A percentile compares a stretch with the other conserved stretches of the same genome.
Evolutionary conservation across 2,329 filamentous ascomycete species (phyloP).

Genomic region (Fusarium palustre): DNA sequence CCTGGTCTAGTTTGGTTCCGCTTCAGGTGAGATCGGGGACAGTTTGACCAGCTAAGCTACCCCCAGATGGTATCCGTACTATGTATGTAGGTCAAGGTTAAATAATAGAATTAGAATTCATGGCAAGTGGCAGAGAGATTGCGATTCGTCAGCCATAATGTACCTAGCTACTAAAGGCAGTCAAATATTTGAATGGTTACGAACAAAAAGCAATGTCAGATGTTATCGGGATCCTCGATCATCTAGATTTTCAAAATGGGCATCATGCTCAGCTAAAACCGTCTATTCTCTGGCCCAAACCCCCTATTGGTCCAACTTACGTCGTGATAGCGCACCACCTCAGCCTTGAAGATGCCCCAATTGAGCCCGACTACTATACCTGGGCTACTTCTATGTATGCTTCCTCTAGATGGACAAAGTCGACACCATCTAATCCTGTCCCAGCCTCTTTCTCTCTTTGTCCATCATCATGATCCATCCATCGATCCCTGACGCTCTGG

Average conservation of each 20-base stretch:
- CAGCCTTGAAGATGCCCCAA: conserved; percentile 38
- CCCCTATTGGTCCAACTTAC: conserved; percentile 14
- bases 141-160: conserved; percentile 4
- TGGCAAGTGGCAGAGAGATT: conserved; percentile 26
- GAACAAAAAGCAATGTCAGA: not conserved
- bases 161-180: too few species aligned
- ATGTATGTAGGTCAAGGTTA: conserved; percentile 42
- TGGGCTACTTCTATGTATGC: not conserved
- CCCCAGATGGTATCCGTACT: conserved; percentile 35
- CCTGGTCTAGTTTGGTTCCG: conserved; percentile 42
- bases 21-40: conserved; percentile 47
- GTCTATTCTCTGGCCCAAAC: conserved; percentile 13
- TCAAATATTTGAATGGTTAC: not conserved
- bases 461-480: conserved; percentile 1
- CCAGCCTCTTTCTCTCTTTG: conserved; percentile 9
- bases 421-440: conserved; percentile 27
- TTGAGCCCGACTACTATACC: too few species aligned
- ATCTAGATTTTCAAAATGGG: conserved; percentile 11
- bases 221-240: conserved; percentile 6
- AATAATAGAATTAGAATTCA: conserved; percentile 31
- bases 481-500: conserved; percentile 3
- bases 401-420: conserved; percentile 10
- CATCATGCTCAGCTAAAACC: conserved; percentile 19
- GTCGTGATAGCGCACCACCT: conserved; percentile 40
- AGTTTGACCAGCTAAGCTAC: conserved; percentile 39